These are phyloP conservation scores for Cladosporium sp. DNA, from an alignment of 2,329 filamentous ascomycete genomes.

Conservation along the genomic window DNA sequence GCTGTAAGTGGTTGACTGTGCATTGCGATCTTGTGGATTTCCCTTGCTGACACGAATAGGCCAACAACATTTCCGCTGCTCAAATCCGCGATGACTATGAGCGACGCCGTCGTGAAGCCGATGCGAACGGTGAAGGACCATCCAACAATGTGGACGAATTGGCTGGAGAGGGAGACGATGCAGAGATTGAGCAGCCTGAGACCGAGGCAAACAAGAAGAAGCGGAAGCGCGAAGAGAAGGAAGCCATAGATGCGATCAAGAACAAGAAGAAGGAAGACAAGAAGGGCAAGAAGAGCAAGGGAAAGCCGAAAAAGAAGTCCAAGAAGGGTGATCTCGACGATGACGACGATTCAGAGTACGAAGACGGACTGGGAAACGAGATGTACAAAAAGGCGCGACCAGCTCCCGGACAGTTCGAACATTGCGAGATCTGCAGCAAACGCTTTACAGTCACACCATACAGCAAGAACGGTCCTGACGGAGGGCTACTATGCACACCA, in stretches of 20 bases:
- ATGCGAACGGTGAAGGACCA: slow-evolving; percentile 11
- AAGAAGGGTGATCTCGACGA: slow-evolving; percentile 39
- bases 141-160: slow-evolving; percentile 27
- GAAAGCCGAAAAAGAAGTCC: slow-evolving; percentile 43
- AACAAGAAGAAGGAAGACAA: slow-evolving; percentile 33
- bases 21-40: slow-evolving; percentile 36
- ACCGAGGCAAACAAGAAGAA: slow-evolving; percentile 43
- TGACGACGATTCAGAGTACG: slow-evolving; percentile 40
- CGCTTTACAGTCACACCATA: slow-evolving; percentile 92
- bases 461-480: slow-evolving; percentile 74
- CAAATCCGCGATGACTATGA: slow-evolving; percentile 59
- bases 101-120: slow-evolving; percentile 48
- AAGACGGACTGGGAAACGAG: slow-evolving; percentile 43
- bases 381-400: slow-evolving; percentile 57
- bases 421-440: slow-evolving; percentile 80
- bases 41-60: not conserved
- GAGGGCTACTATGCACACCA: slow-evolving; percentile 76
- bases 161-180: slow-evolving; percentile 28
- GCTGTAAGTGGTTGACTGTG: slow-evolving; percentile 42
- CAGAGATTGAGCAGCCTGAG: slow-evolving; percentile 33
- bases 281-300: slow-evolving; percentile 39
- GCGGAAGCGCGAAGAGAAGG: slow-evolving; percentile 53
- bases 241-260: slow-evolving; percentile 37
- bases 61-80: slow-evolving; percentile 67
- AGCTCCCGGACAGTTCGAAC: slow-evolving; percentile 79